Conservation (phyloP, 805 yeast genomes). For the Nakazawaea ishiwadae region DNA sequence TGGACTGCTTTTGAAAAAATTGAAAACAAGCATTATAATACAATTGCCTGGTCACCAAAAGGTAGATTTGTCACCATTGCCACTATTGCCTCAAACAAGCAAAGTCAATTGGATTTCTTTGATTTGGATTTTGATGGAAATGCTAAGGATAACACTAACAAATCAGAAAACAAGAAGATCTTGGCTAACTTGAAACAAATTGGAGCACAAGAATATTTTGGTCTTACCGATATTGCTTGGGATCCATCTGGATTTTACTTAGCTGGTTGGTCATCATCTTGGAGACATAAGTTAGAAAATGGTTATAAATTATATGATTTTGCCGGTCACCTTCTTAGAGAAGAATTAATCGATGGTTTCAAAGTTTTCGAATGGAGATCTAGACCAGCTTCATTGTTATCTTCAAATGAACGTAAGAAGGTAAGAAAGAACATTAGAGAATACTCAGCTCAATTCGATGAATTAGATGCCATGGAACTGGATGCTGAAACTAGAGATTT, state of each 20-base stretch:
- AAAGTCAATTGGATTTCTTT: constrained; percentile 75
- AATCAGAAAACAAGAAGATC: constrained; percentile 41
- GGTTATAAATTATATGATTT: constrained; percentile 87
- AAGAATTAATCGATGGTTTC: constrained; percentile 77
- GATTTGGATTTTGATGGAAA: constrained; percentile 78
- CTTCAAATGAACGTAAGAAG: constrained; percentile 79
- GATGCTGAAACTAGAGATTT: constrained; percentile 87
- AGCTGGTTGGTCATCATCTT: constrained; percentile 80
- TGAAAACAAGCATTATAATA: constrained; percentile 62
- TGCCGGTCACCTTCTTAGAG: constrained; percentile 72
- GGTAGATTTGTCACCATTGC: constrained; percentile 76
- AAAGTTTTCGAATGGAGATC: constrained; percentile 96
- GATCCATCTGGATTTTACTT: constrained; percentile 94
- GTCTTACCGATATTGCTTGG: constrained; percentile 85
- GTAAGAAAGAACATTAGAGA: constrained; percentile 86
- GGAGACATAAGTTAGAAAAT: constrained; percentile 82
- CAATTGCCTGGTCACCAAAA: constrained; percentile 83
- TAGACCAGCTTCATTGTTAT: constrained; percentile 77
- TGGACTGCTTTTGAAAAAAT: constrained; percentile 61
- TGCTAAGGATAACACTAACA: constrained; percentile 38
- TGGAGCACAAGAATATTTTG: constrained; percentile 60
- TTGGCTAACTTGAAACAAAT: constrained; percentile 58
- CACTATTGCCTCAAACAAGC: constrained; percentile 27
- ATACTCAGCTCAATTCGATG: constrained; percentile 90
- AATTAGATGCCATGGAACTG: constrained; percentile 93